A percentile compares a stretch with the other conserved stretches of the same genome.
Evolutionary conservation across 192 early-diverging fungal genomes (phyloP).

Genomic region (Podila clonocystis): DNA sequence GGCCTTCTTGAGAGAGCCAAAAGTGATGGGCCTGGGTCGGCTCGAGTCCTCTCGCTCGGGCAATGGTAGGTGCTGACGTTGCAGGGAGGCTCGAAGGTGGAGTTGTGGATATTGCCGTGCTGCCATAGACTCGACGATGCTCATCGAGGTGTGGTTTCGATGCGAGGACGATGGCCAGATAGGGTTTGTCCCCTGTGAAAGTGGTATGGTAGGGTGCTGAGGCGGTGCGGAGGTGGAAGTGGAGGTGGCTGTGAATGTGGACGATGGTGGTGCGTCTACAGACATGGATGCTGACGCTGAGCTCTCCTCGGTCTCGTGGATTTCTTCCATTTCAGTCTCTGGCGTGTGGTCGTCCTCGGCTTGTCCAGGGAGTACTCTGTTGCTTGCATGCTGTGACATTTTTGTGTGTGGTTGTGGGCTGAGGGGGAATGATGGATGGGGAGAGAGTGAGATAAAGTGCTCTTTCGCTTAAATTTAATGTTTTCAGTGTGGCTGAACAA

Average conservation of each 20-base stretch:
- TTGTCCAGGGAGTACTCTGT: not conserved
- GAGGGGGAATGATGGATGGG: not conserved
- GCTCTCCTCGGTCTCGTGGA: not conserved
- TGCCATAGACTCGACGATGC: not conserved
- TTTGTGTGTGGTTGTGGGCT: not conserved
- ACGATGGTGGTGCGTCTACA: not conserved
- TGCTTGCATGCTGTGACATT: slow-evolving; percentile 1
- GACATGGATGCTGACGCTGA: not conserved
- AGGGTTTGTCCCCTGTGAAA: not conserved
- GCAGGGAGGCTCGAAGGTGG: not conserved
- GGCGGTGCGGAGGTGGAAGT: no score
- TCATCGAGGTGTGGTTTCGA: slow-evolving; percentile 10
- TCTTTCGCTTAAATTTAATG: no score
- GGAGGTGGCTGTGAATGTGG: no score
- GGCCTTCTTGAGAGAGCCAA: slow-evolving; percentile 43
- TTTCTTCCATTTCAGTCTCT: not conserved
- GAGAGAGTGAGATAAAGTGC: no score
- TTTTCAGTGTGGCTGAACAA: no score
- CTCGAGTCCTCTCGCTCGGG: slow-evolving; percentile 38
- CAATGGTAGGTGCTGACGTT: slow-evolving; percentile 7
- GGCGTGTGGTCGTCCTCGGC: not conserved
- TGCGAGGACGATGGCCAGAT: slow-evolving; percentile 5
- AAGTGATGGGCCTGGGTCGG: slow-evolving; percentile 34
- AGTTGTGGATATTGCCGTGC: slow-evolving; percentile 18
- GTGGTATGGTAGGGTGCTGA: no score